Evolutionary conservation across 768 basidiomycete genomes (phyloP).

Genomic region (Lactarius sanguifluus): DNA sequence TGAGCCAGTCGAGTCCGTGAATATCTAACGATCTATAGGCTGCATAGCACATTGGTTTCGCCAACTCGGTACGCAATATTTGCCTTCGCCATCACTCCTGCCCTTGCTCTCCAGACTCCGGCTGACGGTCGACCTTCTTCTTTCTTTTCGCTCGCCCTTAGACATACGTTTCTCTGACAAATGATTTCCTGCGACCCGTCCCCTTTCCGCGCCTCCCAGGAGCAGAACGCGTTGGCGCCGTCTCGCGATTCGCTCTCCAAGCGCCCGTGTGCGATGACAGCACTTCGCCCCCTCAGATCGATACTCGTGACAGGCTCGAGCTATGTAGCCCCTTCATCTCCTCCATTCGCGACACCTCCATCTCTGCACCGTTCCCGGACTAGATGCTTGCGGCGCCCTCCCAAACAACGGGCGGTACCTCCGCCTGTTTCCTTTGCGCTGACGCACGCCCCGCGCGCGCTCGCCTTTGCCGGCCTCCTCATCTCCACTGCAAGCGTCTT

Average conservation of each 20-base stretch:
- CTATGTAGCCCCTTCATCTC: slow-evolving; percentile 50
- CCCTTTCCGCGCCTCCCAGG: slow-evolving; percentile 19
- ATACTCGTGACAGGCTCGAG: slow-evolving; percentile 52
- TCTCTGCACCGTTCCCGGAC: slow-evolving; percentile 22
- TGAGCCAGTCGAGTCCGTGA: too few relatives aligned
- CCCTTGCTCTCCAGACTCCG: background rate
- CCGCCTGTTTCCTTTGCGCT: slow-evolving; percentile 54
- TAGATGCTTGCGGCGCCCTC: slow-evolving; percentile 31
- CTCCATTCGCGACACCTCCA: slow-evolving; percentile 29
- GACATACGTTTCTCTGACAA: slow-evolving; percentile 41
- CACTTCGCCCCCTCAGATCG: background rate
- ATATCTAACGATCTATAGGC: too few relatives aligned
- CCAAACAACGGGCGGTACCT: slow-evolving; percentile 54
- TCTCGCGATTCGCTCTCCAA: slow-evolving; percentile 48
- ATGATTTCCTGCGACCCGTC: slow-evolving; percentile 24
- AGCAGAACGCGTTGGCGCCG: slow-evolving; percentile 40
- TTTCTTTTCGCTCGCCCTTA: slow-evolving; percentile 26
- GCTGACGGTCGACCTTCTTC: background rate
- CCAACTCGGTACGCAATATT: slow-evolving; percentile 43
- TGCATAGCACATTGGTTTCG: slow-evolving; percentile 39
- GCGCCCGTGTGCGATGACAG: slow-evolving; percentile 43
- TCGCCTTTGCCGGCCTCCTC: slow-evolving; percentile 56
- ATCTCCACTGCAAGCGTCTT: slow-evolving; percentile 43
- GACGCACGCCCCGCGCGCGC: slow-evolving; percentile 48
- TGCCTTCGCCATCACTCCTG: slow-evolving; percentile 34